Base-by-base conservation (phyloP, 1,284 basidiomycete species). In the Ceraceosorus guamensis region DNA sequence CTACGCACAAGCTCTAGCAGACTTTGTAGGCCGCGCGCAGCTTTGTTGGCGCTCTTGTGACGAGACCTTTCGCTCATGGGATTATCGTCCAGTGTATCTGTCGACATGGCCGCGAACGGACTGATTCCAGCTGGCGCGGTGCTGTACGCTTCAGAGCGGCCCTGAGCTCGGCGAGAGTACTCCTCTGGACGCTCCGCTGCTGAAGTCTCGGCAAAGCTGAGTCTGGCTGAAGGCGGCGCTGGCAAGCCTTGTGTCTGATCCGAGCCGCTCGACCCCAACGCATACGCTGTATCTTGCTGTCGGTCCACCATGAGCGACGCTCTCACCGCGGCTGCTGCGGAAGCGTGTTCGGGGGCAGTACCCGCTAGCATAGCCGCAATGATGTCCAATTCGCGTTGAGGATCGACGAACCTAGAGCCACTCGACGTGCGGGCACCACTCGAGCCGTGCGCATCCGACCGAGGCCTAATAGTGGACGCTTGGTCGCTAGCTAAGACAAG, bases 361-460 rank as follows among this genome's bases (percentile, higher is more conserved):
- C 59, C 57, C 2, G 66, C 65, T 1, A 70, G 57, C 49, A 70
- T 66, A 46, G 63, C 60, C 13, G 66, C 60, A 6, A 70, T 37
- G 43, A 70, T 70, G 52, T 70, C 67, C n/a, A 67, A 63, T 54
- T 70, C 67, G 11, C 67, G 46, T 45, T 68, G 59, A 16, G 52
- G 59, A 24, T 66, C 56, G 6, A 70, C 60, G 50, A 55, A 60
- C 6, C 67, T 53, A 5, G 61, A 61, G 0, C 58, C 57, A 33
- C 32, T 37, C 8, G 55, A n/a, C n/a, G n/a, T n/a, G n/a, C n/a
- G 11, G 30, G 18, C 10, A 43, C 4, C 5, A 6, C 31, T 8
- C 30, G 11, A 31, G 44, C n/a, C 44, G 4, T 11, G 14, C 6
- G 3, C 14, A 24, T 16, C 39, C 39, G 10, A 43, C 39, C 10